Base-by-base conservation (phyloP, 129 eudicot genomes). In the Calendula officinalis region DNA sequence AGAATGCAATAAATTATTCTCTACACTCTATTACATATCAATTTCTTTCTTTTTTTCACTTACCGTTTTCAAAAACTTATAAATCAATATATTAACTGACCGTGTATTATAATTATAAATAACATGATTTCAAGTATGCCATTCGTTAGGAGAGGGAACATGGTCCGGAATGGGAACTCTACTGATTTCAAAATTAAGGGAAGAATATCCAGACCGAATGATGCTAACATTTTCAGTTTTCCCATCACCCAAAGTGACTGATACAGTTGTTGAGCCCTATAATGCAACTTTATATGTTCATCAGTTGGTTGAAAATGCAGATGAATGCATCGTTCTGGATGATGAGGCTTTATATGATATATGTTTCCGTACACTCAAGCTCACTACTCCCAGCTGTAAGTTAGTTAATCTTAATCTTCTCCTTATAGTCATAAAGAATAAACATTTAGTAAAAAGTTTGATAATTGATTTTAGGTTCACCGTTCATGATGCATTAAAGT, bases 311-410 rank as follows among this genome's bases (percentile, higher is more conserved):
- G 95, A 87, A 64, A 87, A 87, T 46, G 95, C 95, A 7, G 95
- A 87, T 65, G 95, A 87, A 79, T 87, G 95, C 69, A 86, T 86
- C 90, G 95, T 83, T 66, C 69, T 84, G 44, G 90, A 84, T 59
- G 80, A 83, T 49, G 89, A 85, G 58, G 94, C 94, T 58, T 81
- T 86, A 40, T 86, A 86, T 57, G 95, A 86, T 49, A 86, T 86
- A 30, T 86, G 95, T 64, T 86, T 86, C 58, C 84, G 89, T 0
- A 87, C 95, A 44, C 95, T 87, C 66, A 87, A 87, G 80, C 90
- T 87, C 60, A 87, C 95, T 22, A 87, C 86, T 58, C 95, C 95
- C 53, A 87, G 95, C 75, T 87, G 95, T 87, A 83, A 83, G 94
- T 60, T 22, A n/a, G n/a, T n/a, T n/a, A n/a, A n/a, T 0, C 30